Percentiles rank a stretch among this genome's conserved stretches.
These are phyloP conservation scores for Hypoxylon sp. DNA, from an alignment of 2,329 filamentous ascomycete species.

Conservation along the genomic window DNA sequence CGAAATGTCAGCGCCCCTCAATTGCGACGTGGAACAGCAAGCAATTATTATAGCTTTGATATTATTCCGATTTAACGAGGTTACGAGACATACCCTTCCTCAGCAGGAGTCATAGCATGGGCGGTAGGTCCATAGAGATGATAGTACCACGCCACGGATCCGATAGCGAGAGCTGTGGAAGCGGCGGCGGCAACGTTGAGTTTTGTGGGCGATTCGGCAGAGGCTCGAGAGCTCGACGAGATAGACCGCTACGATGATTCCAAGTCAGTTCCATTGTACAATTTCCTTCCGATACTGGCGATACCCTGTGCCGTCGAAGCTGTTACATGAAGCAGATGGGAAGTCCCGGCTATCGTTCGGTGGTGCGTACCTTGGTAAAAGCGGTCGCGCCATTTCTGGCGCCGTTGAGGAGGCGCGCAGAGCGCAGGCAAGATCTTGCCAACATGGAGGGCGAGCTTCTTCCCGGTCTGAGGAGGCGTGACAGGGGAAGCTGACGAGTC, in stretches of 20 bases:
- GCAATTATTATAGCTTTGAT: conserved; percentile 31
- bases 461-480: conserved; percentile 48
- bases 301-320: conserved; percentile 26
- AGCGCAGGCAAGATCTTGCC: conserved; percentile 89
- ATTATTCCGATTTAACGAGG: not conserved
- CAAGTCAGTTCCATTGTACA: conserved; percentile 49
- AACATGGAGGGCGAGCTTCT: conserved; percentile 76
- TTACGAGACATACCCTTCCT: conserved; percentile 87
- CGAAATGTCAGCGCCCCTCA: conserved; percentile 28
- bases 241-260: conserved; percentile 61
- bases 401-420: conserved; percentile 83
- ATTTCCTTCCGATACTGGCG: not conserved
- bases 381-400: conserved; percentile 76
- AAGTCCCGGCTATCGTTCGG: conserved; percentile 6
- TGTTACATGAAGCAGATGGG: conserved; percentile 16
- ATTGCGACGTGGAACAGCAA: conserved; percentile 5
- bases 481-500: conserved; percentile 43
- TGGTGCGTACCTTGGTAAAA: conserved; percentile 74
- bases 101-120: conserved; percentile 88
- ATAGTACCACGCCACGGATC: conserved; percentile 96
- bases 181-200: conserved; percentile 87
- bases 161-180: conserved; percentile 85
- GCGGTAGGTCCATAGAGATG: conserved; percentile 91
- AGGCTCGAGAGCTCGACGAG: conserved; percentile 76
- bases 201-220: conserved; percentile 77